phyloP scores from a whole-genome alignment of 2,329 filamentous ascomycete genomes.

The Calycina herbarum region DNA sequence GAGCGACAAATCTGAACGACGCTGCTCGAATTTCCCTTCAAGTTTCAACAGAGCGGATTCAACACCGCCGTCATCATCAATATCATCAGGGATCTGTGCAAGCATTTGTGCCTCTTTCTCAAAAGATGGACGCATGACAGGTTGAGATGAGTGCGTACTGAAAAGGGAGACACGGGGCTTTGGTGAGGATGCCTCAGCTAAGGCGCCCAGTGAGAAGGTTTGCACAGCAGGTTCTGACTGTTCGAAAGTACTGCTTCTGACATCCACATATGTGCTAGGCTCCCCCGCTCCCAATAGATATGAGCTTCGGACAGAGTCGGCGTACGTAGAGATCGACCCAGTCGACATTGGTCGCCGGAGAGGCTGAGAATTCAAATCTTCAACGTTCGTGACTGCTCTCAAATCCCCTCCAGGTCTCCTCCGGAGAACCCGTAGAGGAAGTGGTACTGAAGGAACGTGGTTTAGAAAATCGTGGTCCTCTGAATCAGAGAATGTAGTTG shows the following conservation, averaged over 20 bases:
- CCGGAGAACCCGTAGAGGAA: conserved; percentile 64
- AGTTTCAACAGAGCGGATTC: conserved; percentile 91
- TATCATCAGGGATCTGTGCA: conserved; percentile 82
- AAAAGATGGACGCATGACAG: conserved; percentile 72
- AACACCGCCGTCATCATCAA: conserved; percentile 77
- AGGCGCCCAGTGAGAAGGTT: conserved; percentile 58
- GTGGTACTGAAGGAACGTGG: conserved; percentile 46
- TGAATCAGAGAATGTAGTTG: conserved; percentile 56
- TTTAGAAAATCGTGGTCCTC: conserved; percentile 52
- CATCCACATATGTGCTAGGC: conserved; percentile 47
- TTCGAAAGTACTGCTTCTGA: conserved; percentile 42
- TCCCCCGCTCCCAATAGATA: conserved; percentile 43
- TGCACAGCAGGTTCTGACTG: conserved; percentile 44
- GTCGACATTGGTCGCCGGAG: conserved; percentile 57
- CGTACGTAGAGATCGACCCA: conserved; percentile 59
- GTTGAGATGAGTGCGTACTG: conserved; percentile 62
- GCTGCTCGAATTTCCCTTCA: conserved; percentile 78
- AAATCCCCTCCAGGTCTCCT: conserved; percentile 75
- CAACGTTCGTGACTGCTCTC: conserved; percentile 64
- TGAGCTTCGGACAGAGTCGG: conserved; percentile 60
- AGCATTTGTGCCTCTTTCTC: conserved; percentile 86
- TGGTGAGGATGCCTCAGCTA: conserved; percentile 49
- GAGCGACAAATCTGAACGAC: conserved; percentile 33
- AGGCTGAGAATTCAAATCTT: conserved; percentile 54
- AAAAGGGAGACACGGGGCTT: conserved; percentile 55